Base-by-base conservation (phyloP, 2,329 filamentous ascomycete genomes). In the Alternaria novae-zelandiae region DNA sequence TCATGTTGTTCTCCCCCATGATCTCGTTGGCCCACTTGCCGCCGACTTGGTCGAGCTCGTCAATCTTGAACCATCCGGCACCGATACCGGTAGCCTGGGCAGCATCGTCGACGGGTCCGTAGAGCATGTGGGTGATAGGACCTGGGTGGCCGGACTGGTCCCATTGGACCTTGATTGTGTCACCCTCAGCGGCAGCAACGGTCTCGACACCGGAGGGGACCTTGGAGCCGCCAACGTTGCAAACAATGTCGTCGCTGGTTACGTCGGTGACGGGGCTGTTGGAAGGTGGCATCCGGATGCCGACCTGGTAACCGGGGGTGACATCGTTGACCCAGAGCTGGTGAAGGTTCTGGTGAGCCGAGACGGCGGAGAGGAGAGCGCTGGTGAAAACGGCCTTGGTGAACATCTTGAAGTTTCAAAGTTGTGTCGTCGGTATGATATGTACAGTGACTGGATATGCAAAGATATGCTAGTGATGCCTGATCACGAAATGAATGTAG, bases 91-190 rank as follows among this genome's bases (percentile, higher is more conserved):
- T 73, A 10, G 69, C 75, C 44, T 68, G 63, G 26, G 67, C 65
- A 11, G 76, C 85, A 79, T 89, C 90, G 79, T 90, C 88, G 69
- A 91, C 83, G 65, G 75, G 77, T 20, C 74, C 73, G 61, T 74
- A 74, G 41, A 79, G 71, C 62, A 77, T 70, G 67, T 78, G 76
- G 13, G 75, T 78, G 59, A 79, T 78, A 12, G 77, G 74, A 9
- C 77, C 77, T 10, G 74, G 76, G 65, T 78, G 77, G 26, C 67
- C 62, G 20, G 74, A 83, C 20, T 63, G 55, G 60, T 76, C 70
- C 74, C 75, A 76, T 53, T 76, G 67, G 28, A 78, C 74, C 59
- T 74, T 78, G 70, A 79, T 77, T 20, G 66, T 69, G 66, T 78
- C 71, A 23, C 72, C 74, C 50, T 74, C 74, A 36, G 47, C 68